Base-by-base conservation (phyloP, 768 basidiomycete species). In the Calocera viscosa region DNA sequence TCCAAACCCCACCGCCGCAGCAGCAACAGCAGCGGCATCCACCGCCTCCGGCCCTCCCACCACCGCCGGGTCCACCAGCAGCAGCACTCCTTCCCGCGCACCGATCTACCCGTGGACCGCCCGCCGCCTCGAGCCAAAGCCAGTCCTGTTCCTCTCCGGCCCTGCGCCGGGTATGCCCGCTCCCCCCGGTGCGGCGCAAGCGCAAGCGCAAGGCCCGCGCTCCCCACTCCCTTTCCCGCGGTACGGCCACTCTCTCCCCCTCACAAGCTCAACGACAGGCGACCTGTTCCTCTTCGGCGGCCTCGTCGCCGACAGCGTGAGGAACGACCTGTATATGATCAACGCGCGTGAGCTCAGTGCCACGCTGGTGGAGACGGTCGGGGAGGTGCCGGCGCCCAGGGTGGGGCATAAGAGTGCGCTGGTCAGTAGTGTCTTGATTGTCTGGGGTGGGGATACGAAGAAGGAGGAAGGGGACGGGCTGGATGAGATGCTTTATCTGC, bases 341-440 rank as follows among this genome's bases (percentile, higher is more conserved):
- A 87, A 87, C 40, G 85, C 88, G 1, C 82, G 86, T 43, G 87
- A 91, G 70, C 82, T 91, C 68, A 83, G 88, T 17, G 88, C 91
- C 8, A 86, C 86, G 12, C 81, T 93, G 12, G 78, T 97, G 34
- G 90, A 94, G 74, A 96, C 94, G 0, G 84, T 82, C 14, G 96
- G 96, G 2, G 91, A 94, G 72, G 79, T 90, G 7, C 96, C 96
- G 0, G 85, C 86, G 17, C 86, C 92, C 0, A 81, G 96, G 69
- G 94, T 98, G n/a, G 95, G 96, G 0, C 96, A 99, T 78, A 92
- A 94, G 1, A 89, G 90, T 75, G 95, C 95, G 5, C 85, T 97
- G 64, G 93, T 98, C 67, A 92, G 93, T 75, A 93, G 89, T 73
- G 95, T 97, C 64, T 80, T 99, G 68, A 90, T 98, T 68, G 88